Conservation (phyloP, 768 basidiomycete species). For the Pulveroboletus sp. region DNA sequence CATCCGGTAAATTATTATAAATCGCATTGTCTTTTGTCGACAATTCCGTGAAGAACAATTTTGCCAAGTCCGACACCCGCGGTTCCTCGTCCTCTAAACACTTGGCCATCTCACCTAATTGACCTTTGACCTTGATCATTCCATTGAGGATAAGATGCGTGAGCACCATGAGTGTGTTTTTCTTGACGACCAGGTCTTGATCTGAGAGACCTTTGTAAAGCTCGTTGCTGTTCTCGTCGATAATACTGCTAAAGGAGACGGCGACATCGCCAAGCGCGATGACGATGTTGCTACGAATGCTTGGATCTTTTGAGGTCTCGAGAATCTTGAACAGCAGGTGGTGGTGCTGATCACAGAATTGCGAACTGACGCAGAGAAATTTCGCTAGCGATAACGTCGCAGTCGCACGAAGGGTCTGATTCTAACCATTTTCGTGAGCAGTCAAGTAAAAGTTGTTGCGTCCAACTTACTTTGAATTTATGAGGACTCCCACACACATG, state of each 20-base stretch:
- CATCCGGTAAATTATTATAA: conserved; percentile 97
- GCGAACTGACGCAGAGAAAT: conserved; percentile 91
- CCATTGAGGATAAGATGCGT: conserved; percentile 96
- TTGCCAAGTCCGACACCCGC: conserved; percentile 90
- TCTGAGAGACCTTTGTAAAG: conserved; percentile 94
- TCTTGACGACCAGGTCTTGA: conserved; percentile 84
- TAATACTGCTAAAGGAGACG: conserved; percentile 94
- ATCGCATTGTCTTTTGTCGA: conserved; percentile 98
- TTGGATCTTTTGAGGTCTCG: conserved; percentile 84
- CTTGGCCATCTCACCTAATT: conserved; percentile 99
- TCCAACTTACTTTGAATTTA: conserved; percentile 69
- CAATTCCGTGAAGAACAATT: conserved; percentile 94
- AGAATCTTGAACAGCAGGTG: conserved; percentile 89
- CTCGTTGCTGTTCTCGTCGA: conserved; percentile 96
- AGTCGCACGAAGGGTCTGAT: conserved; percentile 77
- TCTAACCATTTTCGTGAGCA: conserved; percentile 43
- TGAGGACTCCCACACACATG: conserved; percentile 88
- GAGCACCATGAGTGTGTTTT: conserved; percentile 98
- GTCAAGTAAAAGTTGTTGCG: not conserved
- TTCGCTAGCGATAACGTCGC: conserved; percentile 90
- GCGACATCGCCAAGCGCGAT: conserved; percentile 98
- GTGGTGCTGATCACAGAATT: conserved; percentile 90
- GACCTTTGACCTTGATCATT: conserved; percentile 99
- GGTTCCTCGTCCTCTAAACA: conserved; percentile 89
- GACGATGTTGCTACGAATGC: conserved; percentile 92